Conservation (phyloP, 345 rosid species). For the Corchorus capsularis region DNA sequence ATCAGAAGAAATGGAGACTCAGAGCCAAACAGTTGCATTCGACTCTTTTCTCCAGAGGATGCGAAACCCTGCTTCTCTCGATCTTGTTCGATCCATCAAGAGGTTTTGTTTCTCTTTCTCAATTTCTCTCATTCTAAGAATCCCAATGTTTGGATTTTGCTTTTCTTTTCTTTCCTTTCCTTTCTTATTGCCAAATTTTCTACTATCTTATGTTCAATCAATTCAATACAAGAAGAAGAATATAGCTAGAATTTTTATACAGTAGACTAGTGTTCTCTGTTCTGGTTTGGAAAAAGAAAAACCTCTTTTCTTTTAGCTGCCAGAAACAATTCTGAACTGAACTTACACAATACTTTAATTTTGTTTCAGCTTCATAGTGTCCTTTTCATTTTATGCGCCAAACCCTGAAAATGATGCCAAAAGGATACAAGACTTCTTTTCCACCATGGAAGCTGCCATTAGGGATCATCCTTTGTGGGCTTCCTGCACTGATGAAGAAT, state of each 20-base stretch:
- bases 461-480: slow-evolving; percentile 56
- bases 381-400: slow-evolving; percentile 46
- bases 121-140: background rate
- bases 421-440: slow-evolving; percentile 52
- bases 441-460: slow-evolving; percentile 52
- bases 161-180: background rate
- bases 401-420: slow-evolving; percentile 58
- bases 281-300: background rate
- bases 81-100: slow-evolving; percentile 69
- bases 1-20: slow-evolving; percentile 14
- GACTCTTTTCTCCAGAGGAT: slow-evolving; percentile 55
- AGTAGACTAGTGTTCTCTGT: background rate
- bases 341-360: background rate
- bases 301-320: background rate
- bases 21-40: slow-evolving; percentile 34
- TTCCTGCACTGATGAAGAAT: slow-evolving; percentile 42
- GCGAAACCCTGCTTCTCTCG: slow-evolving; percentile 58
- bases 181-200: background rate
- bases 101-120: slow-evolving; percentile 37
- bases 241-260: too few relatives aligned
- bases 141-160: too few relatives aligned
- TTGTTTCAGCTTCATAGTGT: slow-evolving; percentile 56
- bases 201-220: too few relatives aligned
- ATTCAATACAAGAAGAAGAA: too few relatives aligned
- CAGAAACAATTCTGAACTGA: background rate